Evolutionary conservation across 768 basidiomycete genomes (phyloP).

Genomic region (Leucogyrophana mollusca): DNA sequence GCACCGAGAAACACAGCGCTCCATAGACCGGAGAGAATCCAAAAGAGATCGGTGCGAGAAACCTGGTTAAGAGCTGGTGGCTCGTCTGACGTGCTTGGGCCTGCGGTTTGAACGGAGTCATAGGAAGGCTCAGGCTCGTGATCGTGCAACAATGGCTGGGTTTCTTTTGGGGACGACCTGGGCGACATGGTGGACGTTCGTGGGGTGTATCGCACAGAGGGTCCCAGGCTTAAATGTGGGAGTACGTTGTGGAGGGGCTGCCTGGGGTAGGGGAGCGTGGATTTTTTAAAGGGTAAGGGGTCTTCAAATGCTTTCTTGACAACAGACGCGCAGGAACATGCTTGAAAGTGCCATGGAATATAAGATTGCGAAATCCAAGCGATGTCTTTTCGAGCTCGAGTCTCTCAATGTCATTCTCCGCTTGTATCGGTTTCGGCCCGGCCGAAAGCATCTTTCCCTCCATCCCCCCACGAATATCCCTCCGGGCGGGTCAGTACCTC

Average conservation of each 20-base stretch:
- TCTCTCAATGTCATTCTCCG: constrained; percentile 29
- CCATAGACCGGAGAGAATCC: constrained; percentile 80
- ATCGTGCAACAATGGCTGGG: constrained; percentile 56
- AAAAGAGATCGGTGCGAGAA: constrained; percentile 54
- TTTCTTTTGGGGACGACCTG: constrained; percentile 48
- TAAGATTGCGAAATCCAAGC: constrained; percentile 18
- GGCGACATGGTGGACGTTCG: constrained; percentile 31
- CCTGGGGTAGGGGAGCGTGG: constrained; percentile 1
- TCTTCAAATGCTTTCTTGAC: not conserved
- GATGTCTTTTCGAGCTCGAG: constrained; percentile 13
- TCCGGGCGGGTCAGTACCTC: not conserved
- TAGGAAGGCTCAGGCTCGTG: constrained; percentile 42
- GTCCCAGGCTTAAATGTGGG: constrained; percentile 6
- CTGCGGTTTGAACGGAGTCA: constrained; percentile 38
- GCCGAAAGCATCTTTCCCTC: constrained; percentile 18
- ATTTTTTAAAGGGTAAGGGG: constrained; percentile 3
- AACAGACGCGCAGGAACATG: constrained; percentile 15
- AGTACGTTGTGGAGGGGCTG: constrained; percentile 2
- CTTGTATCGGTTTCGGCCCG: constrained; percentile 22
- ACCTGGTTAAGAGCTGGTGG: constrained; percentile 41
- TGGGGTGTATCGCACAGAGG: not conserved
- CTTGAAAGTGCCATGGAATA: constrained; percentile 13
- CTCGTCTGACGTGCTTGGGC: constrained; percentile 22
- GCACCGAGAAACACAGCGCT: constrained; percentile 82
- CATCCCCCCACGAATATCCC: constrained; percentile 14